A percentile compares a stretch with the other conserved stretches of the same genome.
Evolutionary conservation across 257 asterid genomes (phyloP).

Genomic region (Fraxinus cuspidata): DNA sequence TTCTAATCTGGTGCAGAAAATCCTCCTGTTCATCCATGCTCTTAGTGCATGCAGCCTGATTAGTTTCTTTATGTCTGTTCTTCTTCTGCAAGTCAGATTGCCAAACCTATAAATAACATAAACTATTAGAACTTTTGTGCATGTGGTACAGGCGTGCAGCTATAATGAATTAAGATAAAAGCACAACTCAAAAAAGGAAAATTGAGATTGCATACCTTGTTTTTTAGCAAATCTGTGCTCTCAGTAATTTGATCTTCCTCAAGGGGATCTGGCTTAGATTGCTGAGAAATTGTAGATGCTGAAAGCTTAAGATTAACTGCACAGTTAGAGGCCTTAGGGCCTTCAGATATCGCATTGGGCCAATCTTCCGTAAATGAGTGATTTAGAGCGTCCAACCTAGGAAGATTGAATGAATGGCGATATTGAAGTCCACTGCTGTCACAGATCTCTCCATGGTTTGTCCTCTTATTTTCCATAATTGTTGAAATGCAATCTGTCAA

Average conservation of each 20-base stretch:
- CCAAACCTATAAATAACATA: conserved; percentile 37
- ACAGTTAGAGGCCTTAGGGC: conserved; percentile 31
- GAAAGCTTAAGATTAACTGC: conserved; percentile 43
- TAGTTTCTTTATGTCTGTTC: conserved; percentile 39
- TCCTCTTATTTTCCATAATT: conserved; percentile 36
- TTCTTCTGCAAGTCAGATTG: conserved; percentile 42
- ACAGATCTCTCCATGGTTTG: conserved; percentile 39
- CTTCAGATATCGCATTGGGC: conserved; percentile 35
- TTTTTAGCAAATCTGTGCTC: conserved; percentile 39
- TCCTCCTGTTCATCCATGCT: conserved; percentile 68
- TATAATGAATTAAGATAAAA: background rate
- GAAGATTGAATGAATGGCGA: conserved; percentile 56
- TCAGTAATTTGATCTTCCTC: conserved; percentile 48
- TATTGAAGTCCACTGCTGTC: conserved; percentile 39
- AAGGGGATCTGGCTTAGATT: conserved; percentile 76
- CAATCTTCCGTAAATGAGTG: conserved; percentile 49
- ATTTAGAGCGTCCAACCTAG: conserved; percentile 48
- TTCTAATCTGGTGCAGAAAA: conserved; percentile 85
- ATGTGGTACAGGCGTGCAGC: background rate
- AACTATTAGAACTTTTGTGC: conserved; percentile 3
- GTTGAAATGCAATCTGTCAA: conserved; percentile 60
- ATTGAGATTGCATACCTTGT: conserved; percentile 48
- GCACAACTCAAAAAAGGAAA: conserved; percentile 2
- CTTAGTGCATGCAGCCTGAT: conserved; percentile 33
- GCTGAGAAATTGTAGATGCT: conserved; percentile 57